These are phyloP conservation scores for Lunularia cruciata DNA, from an alignment of 225 moss, liverwort and hornwort species.

Conservation along the genomic window DNA sequence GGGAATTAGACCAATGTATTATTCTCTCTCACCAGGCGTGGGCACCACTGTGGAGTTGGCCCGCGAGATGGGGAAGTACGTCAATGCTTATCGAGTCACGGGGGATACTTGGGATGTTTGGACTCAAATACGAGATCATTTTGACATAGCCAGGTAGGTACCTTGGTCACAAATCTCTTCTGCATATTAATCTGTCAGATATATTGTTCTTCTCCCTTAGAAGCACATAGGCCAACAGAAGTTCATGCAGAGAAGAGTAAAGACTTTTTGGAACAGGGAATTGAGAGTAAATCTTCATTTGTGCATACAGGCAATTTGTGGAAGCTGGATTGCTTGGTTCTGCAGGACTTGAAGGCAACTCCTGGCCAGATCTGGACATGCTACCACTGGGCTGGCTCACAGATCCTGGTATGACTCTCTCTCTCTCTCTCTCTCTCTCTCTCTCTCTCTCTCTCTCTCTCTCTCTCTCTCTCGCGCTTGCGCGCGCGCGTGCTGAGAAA, in stretches of 20 bases:
- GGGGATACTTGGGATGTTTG: slow-evolving; percentile 67
- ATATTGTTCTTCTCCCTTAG: no score
- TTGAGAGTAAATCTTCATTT: no score
- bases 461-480: no score
- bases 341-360: slow-evolving; percentile 11
- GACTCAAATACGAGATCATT: slow-evolving; percentile 53
- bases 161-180: not conserved
- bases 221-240: no score
- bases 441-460: no score
- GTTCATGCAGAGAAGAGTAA: no score
- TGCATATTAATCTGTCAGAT: not conserved
- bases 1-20: slow-evolving; percentile 51
- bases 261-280: not conserved
- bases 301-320: not conserved
- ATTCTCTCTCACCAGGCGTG: slow-evolving; percentile 68
- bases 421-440: no score
- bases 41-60: slow-evolving; percentile 48
- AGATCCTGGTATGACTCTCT: slow-evolving; percentile 28
- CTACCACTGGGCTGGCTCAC: slow-evolving; percentile 28
- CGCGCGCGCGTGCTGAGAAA: no score
- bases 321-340: not conserved
- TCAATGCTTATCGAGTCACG: slow-evolving; percentile 62
- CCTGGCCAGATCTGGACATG: slow-evolving; percentile 33
- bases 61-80: slow-evolving; percentile 35
- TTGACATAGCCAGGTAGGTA: slow-evolving; percentile 53